These are phyloP conservation scores for Calophaca sinica DNA, from an alignment of 306 rosid genomes.

Conservation along the genomic window DNA sequence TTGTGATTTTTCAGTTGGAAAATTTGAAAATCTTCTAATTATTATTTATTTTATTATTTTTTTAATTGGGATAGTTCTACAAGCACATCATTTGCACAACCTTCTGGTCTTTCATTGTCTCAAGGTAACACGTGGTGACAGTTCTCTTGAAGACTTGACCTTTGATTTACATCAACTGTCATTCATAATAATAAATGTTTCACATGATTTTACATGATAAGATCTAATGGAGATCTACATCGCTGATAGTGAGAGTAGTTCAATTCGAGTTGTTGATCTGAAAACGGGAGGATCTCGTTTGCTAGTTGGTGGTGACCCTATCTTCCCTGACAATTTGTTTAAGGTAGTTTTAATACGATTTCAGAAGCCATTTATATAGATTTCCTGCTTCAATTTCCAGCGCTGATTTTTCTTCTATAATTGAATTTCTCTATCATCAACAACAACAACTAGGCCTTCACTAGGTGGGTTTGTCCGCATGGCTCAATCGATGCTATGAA, in stretches of 20 bases:
- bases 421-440: constrained; percentile 9
- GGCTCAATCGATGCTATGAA: background rate
- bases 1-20: constrained; percentile 27
- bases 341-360: constrained; percentile 60
- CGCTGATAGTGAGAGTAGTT: constrained; percentile 99
- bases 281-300: constrained; percentile 88
- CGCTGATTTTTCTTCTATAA: constrained; percentile 15
- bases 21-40: constrained; percentile 37
- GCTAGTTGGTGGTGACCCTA: constrained; percentile 91
- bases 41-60: constrained; percentile 31
- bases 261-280: constrained; percentile 80
- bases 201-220: constrained; percentile 48
- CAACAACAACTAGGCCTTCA: background rate
- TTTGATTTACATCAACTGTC: constrained; percentile 31
- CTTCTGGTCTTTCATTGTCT: constrained; percentile 94
- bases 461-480: background rate
- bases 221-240: constrained; percentile 72
- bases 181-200: constrained; percentile 30
- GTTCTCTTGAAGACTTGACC: constrained; percentile 35
- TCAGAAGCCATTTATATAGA: constrained; percentile 25
- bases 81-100: constrained; percentile 92
- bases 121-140: constrained; percentile 63
- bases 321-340: constrained; percentile 82
- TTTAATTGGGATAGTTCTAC: constrained; percentile 63
- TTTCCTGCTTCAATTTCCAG: constrained; percentile 14